Conservation (phyloP, 441 rosid species). For the Isatis lusitanica region DNA sequence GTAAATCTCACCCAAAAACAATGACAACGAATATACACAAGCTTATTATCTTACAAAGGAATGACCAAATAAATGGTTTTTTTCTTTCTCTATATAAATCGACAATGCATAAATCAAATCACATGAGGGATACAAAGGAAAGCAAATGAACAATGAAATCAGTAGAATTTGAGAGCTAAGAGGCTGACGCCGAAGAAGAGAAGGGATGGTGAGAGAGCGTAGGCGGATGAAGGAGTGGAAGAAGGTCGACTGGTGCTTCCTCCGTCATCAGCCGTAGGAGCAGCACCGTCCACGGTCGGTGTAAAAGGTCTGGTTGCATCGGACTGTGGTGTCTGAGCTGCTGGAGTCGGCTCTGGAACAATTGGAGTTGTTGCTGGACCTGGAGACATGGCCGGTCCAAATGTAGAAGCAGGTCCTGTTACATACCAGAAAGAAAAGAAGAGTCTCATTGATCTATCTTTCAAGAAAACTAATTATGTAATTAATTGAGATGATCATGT, state of each 20-base stretch:
- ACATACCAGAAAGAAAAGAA: background rate
- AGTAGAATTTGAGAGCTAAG: conserved; percentile 44
- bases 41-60: conserved; percentile 9
- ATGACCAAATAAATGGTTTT: conserved; percentile 15
- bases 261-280: conserved; percentile 42
- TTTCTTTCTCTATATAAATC: background rate
- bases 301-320: conserved; percentile 49
- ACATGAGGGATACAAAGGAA: background rate
- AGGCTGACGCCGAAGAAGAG: conserved; percentile 45
- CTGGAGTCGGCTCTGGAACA: conserved; percentile 57
- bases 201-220: conserved; percentile 47
- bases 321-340: conserved; percentile 62
- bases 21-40: conserved; percentile 8
- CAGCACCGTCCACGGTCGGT: conserved; percentile 42
- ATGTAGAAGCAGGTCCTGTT: conserved; percentile 34
- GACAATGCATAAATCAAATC: conserved; percentile 8
- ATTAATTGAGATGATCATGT: background rate
- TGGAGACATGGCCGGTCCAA: conserved; percentile 38
- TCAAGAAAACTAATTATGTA: background rate
- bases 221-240: conserved; percentile 54
- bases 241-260: conserved; percentile 54
- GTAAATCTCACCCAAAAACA: conserved; percentile 15
- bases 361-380: conserved; percentile 40
- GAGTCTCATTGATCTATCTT: background rate
- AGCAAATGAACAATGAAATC: conserved; percentile 13